Evolutionary conservation across 1,284 basidiomycete species (phyloP).

Genomic region (Trametes polyzona): DNA sequence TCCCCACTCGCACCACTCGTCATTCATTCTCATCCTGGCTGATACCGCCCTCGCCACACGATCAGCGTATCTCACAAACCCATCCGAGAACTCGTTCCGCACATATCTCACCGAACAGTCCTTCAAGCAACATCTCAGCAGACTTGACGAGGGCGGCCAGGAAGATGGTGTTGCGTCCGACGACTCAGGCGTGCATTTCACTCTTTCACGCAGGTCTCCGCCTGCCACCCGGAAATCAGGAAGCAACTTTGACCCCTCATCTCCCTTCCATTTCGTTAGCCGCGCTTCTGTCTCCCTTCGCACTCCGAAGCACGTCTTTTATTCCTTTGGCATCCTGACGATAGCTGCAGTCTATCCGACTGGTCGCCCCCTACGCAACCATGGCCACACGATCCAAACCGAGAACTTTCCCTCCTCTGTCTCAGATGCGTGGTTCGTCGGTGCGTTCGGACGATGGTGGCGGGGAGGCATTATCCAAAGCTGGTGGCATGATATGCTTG

Average conservation of each 20-base stretch:
- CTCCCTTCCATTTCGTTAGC: conserved; percentile 87
- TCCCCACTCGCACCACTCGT: conserved; percentile 2
- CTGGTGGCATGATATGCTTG: conserved; percentile 69
- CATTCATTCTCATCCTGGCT: conserved; percentile 21
- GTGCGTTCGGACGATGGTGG: conserved; percentile 90
- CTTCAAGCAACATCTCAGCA: conserved; percentile 90
- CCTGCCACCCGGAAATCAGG: conserved; percentile 32
- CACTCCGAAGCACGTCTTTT: conserved; percentile 90
- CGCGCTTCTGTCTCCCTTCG: conserved; percentile 90
- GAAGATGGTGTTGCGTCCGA: conserved; percentile 46
- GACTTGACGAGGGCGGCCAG: conserved; percentile 74
- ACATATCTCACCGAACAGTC: conserved; percentile 94
- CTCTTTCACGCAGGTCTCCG: conserved; percentile 39
- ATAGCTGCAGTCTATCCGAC: conserved; percentile 75
- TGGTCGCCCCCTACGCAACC: conserved; percentile 36
- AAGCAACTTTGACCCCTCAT: conserved; percentile 39
- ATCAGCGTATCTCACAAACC: conserved; percentile 92
- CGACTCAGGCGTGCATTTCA: conserved; percentile 38
- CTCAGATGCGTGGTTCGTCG: conserved; percentile 83
- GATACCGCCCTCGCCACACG: conserved; percentile 23
- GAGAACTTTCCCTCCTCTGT: conserved; percentile 52
- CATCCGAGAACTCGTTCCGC: conserved; percentile 89
- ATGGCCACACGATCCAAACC: conserved; percentile 32
- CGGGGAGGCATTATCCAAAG: conserved; percentile 71
- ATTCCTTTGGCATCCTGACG: conserved; percentile 84